Conservation (phyloP, 2,329 filamentous ascomycete species). For the Xylaria sp. region DNA sequence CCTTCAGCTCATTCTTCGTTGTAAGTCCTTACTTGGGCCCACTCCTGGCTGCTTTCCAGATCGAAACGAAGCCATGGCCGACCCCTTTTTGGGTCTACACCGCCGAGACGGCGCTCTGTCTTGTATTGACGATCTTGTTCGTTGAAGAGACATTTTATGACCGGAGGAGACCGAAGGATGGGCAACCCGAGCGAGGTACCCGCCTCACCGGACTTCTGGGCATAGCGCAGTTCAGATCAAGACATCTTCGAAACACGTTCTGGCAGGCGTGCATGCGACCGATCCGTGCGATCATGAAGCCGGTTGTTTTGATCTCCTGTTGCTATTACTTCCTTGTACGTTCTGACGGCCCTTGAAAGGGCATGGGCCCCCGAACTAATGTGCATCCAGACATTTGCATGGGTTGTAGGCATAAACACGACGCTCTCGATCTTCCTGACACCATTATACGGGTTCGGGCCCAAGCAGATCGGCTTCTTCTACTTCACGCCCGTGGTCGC, state of each 20-base stretch:
- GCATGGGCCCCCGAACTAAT: background rate
- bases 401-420: conserved; percentile 60
- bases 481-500: conserved; percentile 62
- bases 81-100: conserved; percentile 53
- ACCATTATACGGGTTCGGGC: conserved; percentile 53
- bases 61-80: conserved; percentile 48
- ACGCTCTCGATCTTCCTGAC: conserved; percentile 56
- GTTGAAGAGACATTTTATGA: conserved; percentile 55
- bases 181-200: conserved; percentile 41
- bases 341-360: background rate
- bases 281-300: conserved; percentile 44
- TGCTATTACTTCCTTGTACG: conserved; percentile 41
- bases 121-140: conserved; percentile 46
- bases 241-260: conserved; percentile 44
- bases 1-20: conserved; percentile 40
- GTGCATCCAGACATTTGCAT: conserved; percentile 44
- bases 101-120: conserved; percentile 41
- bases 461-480: conserved; percentile 55
- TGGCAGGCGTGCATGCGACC: conserved; percentile 44
- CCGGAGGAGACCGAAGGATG: conserved; percentile 40
- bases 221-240: conserved; percentile 39
- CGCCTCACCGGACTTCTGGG: conserved; percentile 36
- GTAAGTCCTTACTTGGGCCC: conserved; percentile 50
- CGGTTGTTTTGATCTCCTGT: conserved; percentile 41
- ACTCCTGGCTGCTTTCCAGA: conserved; percentile 51